A percentile compares a stretch with the other conserved stretches of the same genome.
Evolutionary conservation across 2,329 filamentous ascomycete species (phyloP).

Genomic region (Phyllosticta ampelicida): DNA sequence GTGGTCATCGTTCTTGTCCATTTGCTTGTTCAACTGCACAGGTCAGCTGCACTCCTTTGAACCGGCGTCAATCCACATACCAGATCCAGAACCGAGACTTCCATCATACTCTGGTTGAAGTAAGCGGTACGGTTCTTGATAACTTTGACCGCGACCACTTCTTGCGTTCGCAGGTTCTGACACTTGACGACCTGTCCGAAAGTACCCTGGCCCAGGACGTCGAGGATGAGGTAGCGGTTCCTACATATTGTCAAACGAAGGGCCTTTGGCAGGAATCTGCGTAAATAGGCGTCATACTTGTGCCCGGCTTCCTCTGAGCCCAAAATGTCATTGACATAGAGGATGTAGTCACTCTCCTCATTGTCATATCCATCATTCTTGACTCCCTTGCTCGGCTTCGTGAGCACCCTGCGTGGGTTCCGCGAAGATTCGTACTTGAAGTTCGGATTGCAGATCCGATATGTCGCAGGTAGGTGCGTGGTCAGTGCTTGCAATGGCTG

Average conservation of each 20-base stretch:
- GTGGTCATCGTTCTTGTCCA: conserved; percentile 98
- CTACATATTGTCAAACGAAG: conserved; percentile 33
- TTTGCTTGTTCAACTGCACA: conserved; percentile 83
- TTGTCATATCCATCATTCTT: conserved; percentile 99
- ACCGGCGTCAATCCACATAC: conserved; percentile 39
- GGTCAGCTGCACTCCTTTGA: conserved; percentile 14
- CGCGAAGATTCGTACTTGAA: conserved; percentile 99
- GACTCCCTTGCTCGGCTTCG: conserved; percentile 94
- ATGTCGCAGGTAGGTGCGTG: conserved; percentile 83
- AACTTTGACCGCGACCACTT: conserved; percentile 97
- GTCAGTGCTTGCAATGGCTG: conserved; percentile 93
- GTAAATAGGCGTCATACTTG: conserved; percentile 52
- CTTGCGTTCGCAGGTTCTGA: conserved; percentile 95
- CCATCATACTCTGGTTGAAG: conserved; percentile 99
- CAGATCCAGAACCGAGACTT: conserved; percentile 92
- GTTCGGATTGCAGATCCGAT: conserved; percentile 92
- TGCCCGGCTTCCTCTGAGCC: conserved; percentile 96
- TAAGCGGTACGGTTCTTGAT: conserved; percentile 99
- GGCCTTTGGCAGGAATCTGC: neutral
- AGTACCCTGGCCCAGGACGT: conserved; percentile 92
- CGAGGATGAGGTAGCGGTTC: conserved; percentile 92
- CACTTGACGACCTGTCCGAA: conserved; percentile 99
- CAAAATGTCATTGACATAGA: conserved; percentile 97
- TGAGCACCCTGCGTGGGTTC: conserved; percentile 89
- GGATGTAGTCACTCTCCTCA: conserved; percentile 97